Base-by-base conservation (phyloP, 129 eudicot species). In the Glebionis coronaria region DNA sequence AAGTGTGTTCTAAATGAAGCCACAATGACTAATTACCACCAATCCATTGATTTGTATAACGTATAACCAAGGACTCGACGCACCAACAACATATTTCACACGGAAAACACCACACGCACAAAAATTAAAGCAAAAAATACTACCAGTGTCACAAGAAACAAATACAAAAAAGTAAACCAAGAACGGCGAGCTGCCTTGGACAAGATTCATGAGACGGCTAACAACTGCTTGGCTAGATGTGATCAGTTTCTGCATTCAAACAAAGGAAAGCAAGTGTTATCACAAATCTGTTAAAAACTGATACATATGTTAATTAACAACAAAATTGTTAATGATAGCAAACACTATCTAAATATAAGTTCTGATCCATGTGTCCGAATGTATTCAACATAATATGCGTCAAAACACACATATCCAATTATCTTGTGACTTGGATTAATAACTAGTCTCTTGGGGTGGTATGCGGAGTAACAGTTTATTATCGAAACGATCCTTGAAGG, bases 51-150 rank as follows among this genome's bases (percentile, higher is more conserved):
- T 16, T 40, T 12, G 70, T 75, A 61, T 75, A 73, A 29, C 62
- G 52, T 61, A 61, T 51, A 52, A 35, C 42, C 42, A 35, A 35
- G 42, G 42, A 35, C 42, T 35, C 42, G 7, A 16, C 9, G 51
- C 46, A 73, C 65, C 64, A 18, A 59, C 72, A 64, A 73, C 56
- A 76, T 49, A 51, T 69, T 61, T 61, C 58, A 68, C 75, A 68
- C 65, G 15, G 54, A 61, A 68, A 61, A 16, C 49, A 76, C 45
- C 69, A 68, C 67, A 44, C 70, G 16, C 65, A 69, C 49, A 68
- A 47, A 21, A 68, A 73, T 16, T 15, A 75, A 62, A 16, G 44
- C 11, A 52, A 59, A 35, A 76, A 61, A 61, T 44, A 61, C 65
- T 61, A 76, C 21, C 1, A 2, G 56, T 68, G 63, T 68, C 74